phyloP scores from a whole-genome alignment of 208 protist species.

The Acanthamoeba rhysodes region DNA sequence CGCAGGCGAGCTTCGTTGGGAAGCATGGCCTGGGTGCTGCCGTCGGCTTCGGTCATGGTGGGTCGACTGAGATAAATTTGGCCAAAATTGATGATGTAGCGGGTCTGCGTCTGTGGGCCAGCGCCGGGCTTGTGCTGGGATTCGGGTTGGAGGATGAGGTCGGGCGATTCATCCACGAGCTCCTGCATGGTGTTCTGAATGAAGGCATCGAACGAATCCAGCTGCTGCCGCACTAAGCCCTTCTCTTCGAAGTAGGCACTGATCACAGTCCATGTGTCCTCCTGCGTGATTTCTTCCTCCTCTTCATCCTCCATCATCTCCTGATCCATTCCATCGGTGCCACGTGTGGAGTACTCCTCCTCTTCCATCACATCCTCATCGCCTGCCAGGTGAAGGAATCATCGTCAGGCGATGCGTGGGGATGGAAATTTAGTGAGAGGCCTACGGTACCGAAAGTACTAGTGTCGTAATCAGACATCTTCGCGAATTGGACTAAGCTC shows the following conservation, averaged over 20 bases:
- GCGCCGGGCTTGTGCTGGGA: slow-evolving; percentile 80
- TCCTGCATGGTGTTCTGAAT: slow-evolving; percentile 92
- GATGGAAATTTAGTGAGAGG: not conserved
- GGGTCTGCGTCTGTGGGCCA: not conserved
- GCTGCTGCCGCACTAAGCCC: slow-evolving; percentile 99
- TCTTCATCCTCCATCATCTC: slow-evolving; percentile 35
- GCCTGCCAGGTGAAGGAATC: not conserved
- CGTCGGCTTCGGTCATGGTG: slow-evolving; percentile 83
- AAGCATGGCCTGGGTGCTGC: slow-evolving; percentile 84
- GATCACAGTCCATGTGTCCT: slow-evolving; percentile 98
- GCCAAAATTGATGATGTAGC: slow-evolving; percentile 85
- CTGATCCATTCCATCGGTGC: not conserved
- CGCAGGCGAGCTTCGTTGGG: slow-evolving; percentile 95
- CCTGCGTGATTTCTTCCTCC: slow-evolving; percentile 91
- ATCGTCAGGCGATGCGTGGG: not conserved
- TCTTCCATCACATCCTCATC: slow-evolving; percentile 41
- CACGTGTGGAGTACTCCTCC: not conserved
- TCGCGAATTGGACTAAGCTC: too few species aligned
- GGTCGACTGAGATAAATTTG: slow-evolving; percentile 91
- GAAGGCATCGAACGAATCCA: slow-evolving; percentile 99
- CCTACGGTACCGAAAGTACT: too few species aligned
- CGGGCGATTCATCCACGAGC: slow-evolving; percentile 90
- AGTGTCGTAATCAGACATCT: too few species aligned
- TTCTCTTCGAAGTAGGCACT: slow-evolving; percentile 98
- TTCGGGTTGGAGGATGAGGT: slow-evolving; percentile 88